phyloP scores from a whole-genome alignment of 495 filamentous ascomycete genomes.

The Talaromyces borbonicus region DNA sequence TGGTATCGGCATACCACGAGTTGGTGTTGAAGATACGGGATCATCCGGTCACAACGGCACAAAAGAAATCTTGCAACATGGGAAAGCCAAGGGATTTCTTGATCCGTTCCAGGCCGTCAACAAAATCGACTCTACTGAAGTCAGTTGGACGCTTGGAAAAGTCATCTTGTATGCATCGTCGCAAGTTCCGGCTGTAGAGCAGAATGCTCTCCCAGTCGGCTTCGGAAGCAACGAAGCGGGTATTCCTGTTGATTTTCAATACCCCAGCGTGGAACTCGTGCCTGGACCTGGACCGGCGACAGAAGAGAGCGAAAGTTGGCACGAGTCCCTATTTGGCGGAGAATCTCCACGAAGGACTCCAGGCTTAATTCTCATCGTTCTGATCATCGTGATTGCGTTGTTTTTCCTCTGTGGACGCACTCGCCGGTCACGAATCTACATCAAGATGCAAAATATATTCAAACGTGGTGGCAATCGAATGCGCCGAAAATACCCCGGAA shows the following conservation, averaged over 20 bases:
- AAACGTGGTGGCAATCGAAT: conserved; percentile 43
- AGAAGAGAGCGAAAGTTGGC: conserved; percentile 58
- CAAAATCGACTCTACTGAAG: conserved; percentile 84
- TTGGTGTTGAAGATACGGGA: conserved; percentile 60
- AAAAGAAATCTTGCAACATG: conserved; percentile 57
- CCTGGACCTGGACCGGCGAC: conserved; percentile 8
- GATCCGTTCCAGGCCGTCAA: conserved; percentile 89
- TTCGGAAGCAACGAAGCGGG: conserved; percentile 73
- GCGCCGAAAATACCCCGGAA: conserved; percentile 40
- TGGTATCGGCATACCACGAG: conserved; percentile 88
- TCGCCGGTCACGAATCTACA: conserved; percentile 55
- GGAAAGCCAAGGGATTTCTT: conserved; percentile 69
- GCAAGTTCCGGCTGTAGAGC: conserved; percentile 57
- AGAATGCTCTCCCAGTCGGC: conserved; percentile 64
- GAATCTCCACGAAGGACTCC: conserved; percentile 56
- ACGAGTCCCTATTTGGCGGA: conserved; percentile 56
- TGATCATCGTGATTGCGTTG: conserved; percentile 57
- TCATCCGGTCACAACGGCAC: conserved; percentile 56
- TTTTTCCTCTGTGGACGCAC: conserved; percentile 65
- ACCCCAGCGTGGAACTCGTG: conserved; percentile 55
- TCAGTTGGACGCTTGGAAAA: conserved; percentile 97
- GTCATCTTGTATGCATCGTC: conserved; percentile 96
- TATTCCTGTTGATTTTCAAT: conserved; percentile 72
- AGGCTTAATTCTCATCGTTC: conserved; percentile 60
- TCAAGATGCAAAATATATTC: conserved; percentile 41